Percentiles rank a stretch among this genome's conserved stretches.
Conservation (phyloP, 441 rosid genomes). For the Syzygium syzygioides region DNA sequence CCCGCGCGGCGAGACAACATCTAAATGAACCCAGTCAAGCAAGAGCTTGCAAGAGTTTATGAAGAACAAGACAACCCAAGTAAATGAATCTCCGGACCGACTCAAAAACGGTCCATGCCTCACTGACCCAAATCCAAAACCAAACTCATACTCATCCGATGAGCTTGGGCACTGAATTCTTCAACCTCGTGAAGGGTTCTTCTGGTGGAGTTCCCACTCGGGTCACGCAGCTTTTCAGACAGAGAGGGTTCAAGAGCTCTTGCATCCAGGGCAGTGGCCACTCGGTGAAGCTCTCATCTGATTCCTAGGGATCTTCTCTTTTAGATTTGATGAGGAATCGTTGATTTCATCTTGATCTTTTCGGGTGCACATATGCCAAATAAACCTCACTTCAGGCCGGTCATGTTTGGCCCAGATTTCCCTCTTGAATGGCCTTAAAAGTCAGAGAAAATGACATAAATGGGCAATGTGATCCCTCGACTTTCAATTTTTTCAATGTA, state of each 20-base stretch:
- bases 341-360: not conserved
- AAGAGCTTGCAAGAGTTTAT: not conserved
- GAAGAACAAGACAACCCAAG: not conserved
- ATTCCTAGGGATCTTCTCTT: not conserved
- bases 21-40: not conserved
- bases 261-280: not conserved
- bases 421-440: not conserved
- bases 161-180: conserved; percentile 5
- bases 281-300: not conserved
- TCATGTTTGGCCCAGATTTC: not conserved
- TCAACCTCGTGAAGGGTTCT: not conserved
- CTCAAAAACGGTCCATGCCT: not conserved
- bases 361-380: not conserved
- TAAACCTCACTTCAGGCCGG: not conserved
- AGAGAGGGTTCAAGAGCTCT: not conserved
- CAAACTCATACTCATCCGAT: not conserved
- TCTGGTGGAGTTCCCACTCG: not conserved
- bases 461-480: no score
- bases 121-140: not conserved
- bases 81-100: not conserved
- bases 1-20: not conserved
- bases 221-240: not conserved
- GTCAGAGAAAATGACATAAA: not conserved
- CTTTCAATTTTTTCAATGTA: no score
- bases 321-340: not conserved